phyloP scores from a whole-genome alignment of 179 eudicot genomes.

The Camellia oleifera region DNA sequence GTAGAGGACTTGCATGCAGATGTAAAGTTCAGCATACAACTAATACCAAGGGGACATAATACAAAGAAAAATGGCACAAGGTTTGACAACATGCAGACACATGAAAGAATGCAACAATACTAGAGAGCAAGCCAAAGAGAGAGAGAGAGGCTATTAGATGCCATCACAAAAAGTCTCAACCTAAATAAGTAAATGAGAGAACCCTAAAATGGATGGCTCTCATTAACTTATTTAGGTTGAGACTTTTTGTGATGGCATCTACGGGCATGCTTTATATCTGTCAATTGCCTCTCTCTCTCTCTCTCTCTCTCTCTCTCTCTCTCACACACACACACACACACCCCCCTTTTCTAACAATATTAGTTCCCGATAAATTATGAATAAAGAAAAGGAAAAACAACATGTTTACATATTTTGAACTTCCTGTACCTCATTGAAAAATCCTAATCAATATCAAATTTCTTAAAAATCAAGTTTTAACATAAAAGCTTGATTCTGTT shows the following conservation, averaged over 20 bases:
- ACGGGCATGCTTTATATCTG: too few relatives aligned
- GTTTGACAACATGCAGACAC: not conserved
- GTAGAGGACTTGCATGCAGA: not conserved
- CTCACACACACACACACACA: too few relatives aligned
- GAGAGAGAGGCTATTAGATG: not conserved
- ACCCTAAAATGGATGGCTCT: too few relatives aligned
- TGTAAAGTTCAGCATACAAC: slow-evolving; percentile 6
- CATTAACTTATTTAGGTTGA: too few relatives aligned
- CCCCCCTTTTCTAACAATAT: not conserved
- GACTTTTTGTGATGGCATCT: too few relatives aligned
- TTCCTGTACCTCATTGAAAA: not conserved
- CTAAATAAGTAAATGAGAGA: too few relatives aligned
- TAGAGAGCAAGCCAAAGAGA: not conserved
- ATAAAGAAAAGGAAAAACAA: not conserved
- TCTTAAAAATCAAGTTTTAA: not conserved
- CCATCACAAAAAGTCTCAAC: too few relatives aligned
- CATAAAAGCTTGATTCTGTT: not conserved
- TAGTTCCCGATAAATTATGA: not conserved
- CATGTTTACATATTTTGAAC: too few relatives aligned
- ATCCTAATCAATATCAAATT: not conserved
- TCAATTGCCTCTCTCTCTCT: too few relatives aligned
- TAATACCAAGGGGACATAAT: not conserved
- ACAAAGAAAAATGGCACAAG: not conserved
- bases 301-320: too few relatives aligned
- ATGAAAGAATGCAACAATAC: not conserved